Evolutionary conservation across 2,329 filamentous ascomycete species (phyloP), one percentile per base, ranked within the genome.

Genomic region (Claviceps sp.): DNA sequence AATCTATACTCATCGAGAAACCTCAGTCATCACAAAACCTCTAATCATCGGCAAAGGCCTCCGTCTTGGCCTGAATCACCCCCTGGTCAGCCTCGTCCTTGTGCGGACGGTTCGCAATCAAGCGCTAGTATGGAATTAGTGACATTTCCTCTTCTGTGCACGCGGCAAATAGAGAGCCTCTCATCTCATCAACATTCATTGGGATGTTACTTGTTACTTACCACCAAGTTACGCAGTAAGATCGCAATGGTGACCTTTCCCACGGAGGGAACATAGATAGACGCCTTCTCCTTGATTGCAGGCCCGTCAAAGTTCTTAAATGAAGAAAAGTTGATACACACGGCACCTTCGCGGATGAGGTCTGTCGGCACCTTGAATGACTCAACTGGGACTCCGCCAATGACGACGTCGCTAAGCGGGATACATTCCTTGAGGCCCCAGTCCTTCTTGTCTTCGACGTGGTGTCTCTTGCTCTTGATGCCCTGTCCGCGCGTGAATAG

Each of bases 321-420:
- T 49, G 88, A 95, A 7, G 89, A 94, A 67, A 98, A 97, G 71
- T 98, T 98, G 72, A 98, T 90, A 75, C 93, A 98, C n/a, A 95
- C 88, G 34, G 88, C 90, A 47, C 93, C 93, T 52, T 95, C 87
- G 46, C 88, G 80, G 61, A 98, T 75, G 55, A 93, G 73, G 49
- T 87, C 79, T 3, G 84, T 85, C 5, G 90, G 87, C 26, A 98
- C 86, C 74, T 97, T 96, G 78, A 85, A 98, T 54, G 76, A 79
- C 56, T 95, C 86, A 23, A 82, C 80, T 0, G 93, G 93, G 2
- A 98, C 93, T 57, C 93, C 93, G 50, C 86, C 86, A 61, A 98
- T 94, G 55, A 98, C 85, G 17, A 97, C 91, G 66, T 98, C 93
- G 64, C 89, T 95, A 54, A 91, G 72, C 1, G 89, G 86, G 42